Evolutionary conservation across 2,329 filamentous ascomycete species (phyloP).

Genomic region (Aspergillus sergii): DNA sequence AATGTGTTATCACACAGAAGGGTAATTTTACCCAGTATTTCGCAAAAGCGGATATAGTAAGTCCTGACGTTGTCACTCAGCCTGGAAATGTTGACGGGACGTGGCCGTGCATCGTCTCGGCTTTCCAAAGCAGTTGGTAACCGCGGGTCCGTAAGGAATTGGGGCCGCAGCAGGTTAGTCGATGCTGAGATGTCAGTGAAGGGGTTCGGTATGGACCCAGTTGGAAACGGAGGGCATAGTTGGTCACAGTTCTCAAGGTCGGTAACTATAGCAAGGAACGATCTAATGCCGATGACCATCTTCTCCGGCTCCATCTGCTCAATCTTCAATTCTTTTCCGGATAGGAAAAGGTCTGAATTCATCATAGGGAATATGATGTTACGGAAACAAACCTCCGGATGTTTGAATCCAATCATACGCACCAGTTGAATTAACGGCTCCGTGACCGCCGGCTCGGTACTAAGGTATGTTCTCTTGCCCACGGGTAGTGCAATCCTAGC

Average conservation of each 20-base stretch:
- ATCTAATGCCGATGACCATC: constrained; percentile 94
- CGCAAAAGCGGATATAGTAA: constrained; percentile 88
- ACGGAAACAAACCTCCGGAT: constrained; percentile 91
- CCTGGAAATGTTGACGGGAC: constrained; percentile 60
- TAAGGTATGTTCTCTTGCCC: constrained; percentile 77
- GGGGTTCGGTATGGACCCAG: constrained; percentile 52
- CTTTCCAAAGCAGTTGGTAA: constrained; percentile 28
- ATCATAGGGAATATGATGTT: constrained; percentile 93
- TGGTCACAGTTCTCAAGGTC: constrained; percentile 85
- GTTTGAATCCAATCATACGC: constrained; percentile 88
- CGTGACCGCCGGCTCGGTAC: constrained; percentile 78
- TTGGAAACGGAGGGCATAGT: constrained; percentile 80
- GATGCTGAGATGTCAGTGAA: constrained; percentile 41
- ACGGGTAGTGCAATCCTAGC: constrained; percentile 80
- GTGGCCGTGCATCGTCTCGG: constrained; percentile 36
- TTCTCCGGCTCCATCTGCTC: constrained; percentile 94
- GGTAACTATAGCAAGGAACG: constrained; percentile 89
- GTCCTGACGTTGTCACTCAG: constrained; percentile 78
- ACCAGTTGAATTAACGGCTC: constrained; percentile 93
- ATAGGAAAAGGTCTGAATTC: constrained; percentile 84
- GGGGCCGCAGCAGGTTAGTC: constrained; percentile 38
- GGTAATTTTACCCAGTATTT: constrained; percentile 92
- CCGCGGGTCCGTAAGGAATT: constrained; percentile 40
- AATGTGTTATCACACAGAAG: constrained; percentile 97
- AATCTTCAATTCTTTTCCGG: constrained; percentile 76